Base-by-base conservation (phyloP, 2,329 filamentous ascomycete species). In the Daldinia sp. region DNA sequence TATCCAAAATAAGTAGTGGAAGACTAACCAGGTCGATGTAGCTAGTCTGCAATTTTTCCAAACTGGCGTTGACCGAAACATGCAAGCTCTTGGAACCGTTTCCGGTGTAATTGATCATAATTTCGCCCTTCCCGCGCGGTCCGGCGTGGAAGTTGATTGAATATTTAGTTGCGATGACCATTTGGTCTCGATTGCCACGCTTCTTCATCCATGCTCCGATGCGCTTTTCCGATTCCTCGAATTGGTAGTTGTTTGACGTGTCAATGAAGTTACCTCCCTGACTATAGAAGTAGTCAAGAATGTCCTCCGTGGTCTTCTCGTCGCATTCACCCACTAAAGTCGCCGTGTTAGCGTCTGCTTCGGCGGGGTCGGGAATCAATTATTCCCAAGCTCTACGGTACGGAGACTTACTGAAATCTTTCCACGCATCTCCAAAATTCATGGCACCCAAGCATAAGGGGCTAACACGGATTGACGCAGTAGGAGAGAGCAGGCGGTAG, bases 191-290 rank as follows among this genome's bases (percentile, higher is more conserved):
- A 62, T 85, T 85, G n/a, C 82, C 80, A 7, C 87, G 83, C 64
- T 82, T 82, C 70, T 82, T 80, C 86, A 90, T 89, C 88, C 89
- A 92, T 68, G 90, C 87, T 29, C 90, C 90, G 59, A 92, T 78
- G 85, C 88, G 89, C 53, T 71, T 75, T 75, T 92, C 89, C 0
- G 85, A 85, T 73, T 90, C 82, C 62, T 80, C 81, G 56, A 80
- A 77, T 68, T 90, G 88, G 76, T 92, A 92, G 74, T 88, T 88
- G 77, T 87, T 90, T 60, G 88, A 71, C 0, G 88, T 91, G 74
- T 92, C 90, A 71, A 92, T 87, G 75, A 92, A 92, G 77, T 92
- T 92, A 19, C 90, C 90, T 59, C 84, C 75, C 41, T 87, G 82
- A 4, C 83, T 81, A 61, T 83, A 86, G 76, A 85, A 92, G 72